These are phyloP conservation scores for Eimeria falciformis DNA, from an alignment of 169 alveolate genomes.

Conservation along the genomic window DNA sequence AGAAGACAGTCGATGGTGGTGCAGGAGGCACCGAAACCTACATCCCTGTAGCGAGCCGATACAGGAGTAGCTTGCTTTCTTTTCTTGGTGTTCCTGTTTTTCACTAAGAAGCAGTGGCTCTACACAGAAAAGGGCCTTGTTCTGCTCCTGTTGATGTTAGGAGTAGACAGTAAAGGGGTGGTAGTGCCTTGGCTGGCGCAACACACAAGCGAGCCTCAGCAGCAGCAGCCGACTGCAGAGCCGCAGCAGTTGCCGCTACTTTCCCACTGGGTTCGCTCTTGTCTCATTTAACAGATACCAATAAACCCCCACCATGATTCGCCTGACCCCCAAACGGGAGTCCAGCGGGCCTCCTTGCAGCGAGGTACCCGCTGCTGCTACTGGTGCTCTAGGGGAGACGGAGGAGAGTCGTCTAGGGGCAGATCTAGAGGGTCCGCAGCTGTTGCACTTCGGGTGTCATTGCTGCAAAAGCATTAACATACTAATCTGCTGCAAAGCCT, in stretches of 20 bases:
- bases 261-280: not conserved
- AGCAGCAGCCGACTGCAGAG: not conserved
- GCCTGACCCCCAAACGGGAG: slow-evolving; percentile 17
- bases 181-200: slow-evolving; percentile 28
- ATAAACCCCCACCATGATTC: not conserved
- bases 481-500: slow-evolving; percentile 29
- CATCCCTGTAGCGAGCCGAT: too few species aligned
- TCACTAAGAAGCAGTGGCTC: not conserved
- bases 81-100: not conserved
- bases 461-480: slow-evolving; percentile 57
- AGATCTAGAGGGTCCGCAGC: slow-evolving; percentile 22
- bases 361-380: slow-evolving; percentile 22
- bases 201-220: slow-evolving; percentile 46
- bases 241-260: not conserved
- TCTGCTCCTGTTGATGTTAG: not conserved
- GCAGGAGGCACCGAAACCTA: too few species aligned
- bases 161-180: slow-evolving; percentile 26
- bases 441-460: slow-evolving; percentile 51
- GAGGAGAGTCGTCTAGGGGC: slow-evolving; percentile 11
- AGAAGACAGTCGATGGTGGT: too few species aligned
- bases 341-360: slow-evolving; percentile 16
- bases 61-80: too few species aligned
- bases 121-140: not conserved
- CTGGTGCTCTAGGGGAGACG: slow-evolving; percentile 24
- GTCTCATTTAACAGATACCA: slow-evolving; percentile 8